phyloP scores from a whole-genome alignment of 805 yeast species.

The Novakomyces olei region DNA sequence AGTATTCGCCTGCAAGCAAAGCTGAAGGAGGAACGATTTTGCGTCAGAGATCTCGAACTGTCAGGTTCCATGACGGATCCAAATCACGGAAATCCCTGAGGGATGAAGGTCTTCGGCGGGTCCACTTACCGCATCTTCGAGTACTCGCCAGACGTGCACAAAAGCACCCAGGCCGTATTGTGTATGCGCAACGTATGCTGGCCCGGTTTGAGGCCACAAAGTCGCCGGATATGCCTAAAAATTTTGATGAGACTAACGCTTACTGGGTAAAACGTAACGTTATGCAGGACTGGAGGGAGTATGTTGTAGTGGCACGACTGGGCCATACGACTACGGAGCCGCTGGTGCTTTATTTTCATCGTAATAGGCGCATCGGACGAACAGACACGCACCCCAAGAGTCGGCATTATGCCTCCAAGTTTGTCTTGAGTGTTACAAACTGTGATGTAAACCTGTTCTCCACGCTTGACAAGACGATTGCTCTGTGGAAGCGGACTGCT shows the following conservation, averaged over 20 bases:
- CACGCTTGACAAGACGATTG: slow-evolving; percentile 41
- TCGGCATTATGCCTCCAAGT: slow-evolving; percentile 11
- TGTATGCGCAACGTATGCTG: slow-evolving; percentile 46
- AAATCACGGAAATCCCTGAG: no score
- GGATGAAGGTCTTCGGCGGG: no score
- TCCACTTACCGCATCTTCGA: no score
- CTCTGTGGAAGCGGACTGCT: no score
- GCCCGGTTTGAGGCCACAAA: slow-evolving; percentile 31
- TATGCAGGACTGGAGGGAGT: slow-evolving; percentile 87
- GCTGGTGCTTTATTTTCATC: slow-evolving; percentile 40
- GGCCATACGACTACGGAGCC: slow-evolving; percentile 33
- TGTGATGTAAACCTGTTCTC: slow-evolving; percentile 45
- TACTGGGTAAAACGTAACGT: slow-evolving; percentile 36
- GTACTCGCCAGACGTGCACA: no score
- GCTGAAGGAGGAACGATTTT: no score
- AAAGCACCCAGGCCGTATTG: slow-evolving; percentile 56
- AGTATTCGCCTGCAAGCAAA: no score
- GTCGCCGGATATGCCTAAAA: slow-evolving; percentile 14
- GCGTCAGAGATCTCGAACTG: no score
- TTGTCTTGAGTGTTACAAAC: no score
- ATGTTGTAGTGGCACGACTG: slow-evolving; percentile 45
- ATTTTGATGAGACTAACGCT: slow-evolving; percentile 28
- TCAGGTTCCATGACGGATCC: no score
- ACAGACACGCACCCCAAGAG: slow-evolving; percentile 11
- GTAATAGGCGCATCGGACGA: slow-evolving; percentile 13